Percentiles rank a stretch among this genome's conserved stretches.
Conservation (phyloP, 192 early-diverging fungal genomes). For the Rhizoclosmatium globosum region DNA sequence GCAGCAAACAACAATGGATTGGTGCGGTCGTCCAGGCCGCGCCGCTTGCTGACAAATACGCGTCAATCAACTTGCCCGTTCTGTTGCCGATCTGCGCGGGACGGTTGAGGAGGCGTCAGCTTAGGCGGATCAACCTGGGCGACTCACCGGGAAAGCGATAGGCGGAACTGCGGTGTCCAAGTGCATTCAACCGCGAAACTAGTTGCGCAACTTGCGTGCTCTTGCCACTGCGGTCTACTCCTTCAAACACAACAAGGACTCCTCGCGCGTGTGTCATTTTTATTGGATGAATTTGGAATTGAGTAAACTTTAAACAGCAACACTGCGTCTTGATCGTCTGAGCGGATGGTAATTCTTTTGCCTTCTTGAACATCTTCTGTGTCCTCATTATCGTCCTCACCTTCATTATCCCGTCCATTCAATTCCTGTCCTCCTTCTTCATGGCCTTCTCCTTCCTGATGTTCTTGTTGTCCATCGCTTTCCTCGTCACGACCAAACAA, state of each 20-base stretch:
- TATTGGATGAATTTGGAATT: not conserved
- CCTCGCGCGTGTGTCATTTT: slow-evolving; percentile 61
- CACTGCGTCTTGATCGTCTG: no score
- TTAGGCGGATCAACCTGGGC: not conserved
- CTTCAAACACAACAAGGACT: slow-evolving; percentile 91
- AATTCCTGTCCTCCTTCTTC: no score
- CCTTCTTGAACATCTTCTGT: no score
- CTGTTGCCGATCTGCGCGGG: slow-evolving; percentile 79
- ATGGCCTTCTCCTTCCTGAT: no score
- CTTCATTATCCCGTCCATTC: no score
- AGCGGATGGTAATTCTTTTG: no score
- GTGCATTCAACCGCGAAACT: slow-evolving; percentile 59
- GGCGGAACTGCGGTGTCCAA: slow-evolving; percentile 52
- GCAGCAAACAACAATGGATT: slow-evolving; percentile 95
- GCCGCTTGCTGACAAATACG: slow-evolving; percentile 67
- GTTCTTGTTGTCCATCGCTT: no score
- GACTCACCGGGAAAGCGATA: slow-evolving; percentile 85
- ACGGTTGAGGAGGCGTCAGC: not conserved
- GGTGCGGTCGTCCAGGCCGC: slow-evolving; percentile 77
- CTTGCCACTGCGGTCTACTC: slow-evolving; percentile 90
- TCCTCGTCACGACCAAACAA: no score
- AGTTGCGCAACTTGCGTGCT: slow-evolving; percentile 84
- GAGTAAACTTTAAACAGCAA: no score
- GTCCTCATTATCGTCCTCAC: no score
- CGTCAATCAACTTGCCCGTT: slow-evolving; percentile 91